Evolutionary conservation across 805 yeast genomes (phyloP), one percentile per base, ranked within the genome.

Genomic region (Saccharomycopsis javanensis): DNA sequence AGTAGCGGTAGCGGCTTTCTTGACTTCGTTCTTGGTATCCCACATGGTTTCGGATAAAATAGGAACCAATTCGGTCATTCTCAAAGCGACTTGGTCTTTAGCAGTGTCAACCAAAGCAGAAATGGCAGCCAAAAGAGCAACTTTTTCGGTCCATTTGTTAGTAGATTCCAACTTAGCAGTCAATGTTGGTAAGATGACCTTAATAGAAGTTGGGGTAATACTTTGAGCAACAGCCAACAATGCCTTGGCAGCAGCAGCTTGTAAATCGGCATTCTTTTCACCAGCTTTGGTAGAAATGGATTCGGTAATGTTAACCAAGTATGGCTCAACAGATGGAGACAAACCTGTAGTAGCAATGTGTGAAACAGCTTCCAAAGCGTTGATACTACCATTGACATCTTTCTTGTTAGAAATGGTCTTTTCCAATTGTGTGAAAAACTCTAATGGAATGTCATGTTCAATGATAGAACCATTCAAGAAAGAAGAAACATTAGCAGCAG

Each of bases 41-140:
- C 99, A 94, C 98, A 94, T 94, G 70, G 97, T 89, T 81, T 94
- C 99, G 68, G 99, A 94, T 70, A 94, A 80, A 66, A 86, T 94
- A 76, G 99, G 99, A 70, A 94, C 92, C 75, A 94, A 84, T 82
- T 94, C 98, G 71, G 98, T 96, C 98, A 94, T 94, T 83, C 99
- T 90, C 71, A 94, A 82, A 68, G 99, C 96, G 67, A 94, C 80
- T 82, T 91, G 99, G 68, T 77, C 86, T 77, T 91, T 92, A 68
- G 99, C 97, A 67, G 89, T 80, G 72, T 88, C 96, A 68, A 94
- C 99, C 71, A 92, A 80, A 66, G 82, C 82, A 65, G 96, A 76
- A 70, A 94, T 79, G 69, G 96, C 86, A 71, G 81, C 82, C 74
- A 94, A 81, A 68, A 91, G 79, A 67, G 96, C 87, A 70, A 85